Percentiles rank a stretch among this genome's conserved stretches.
Evolutionary conservation across 2,329 filamentous ascomycete genomes (phyloP).

Genomic region (Trichoderma sp.): DNA sequence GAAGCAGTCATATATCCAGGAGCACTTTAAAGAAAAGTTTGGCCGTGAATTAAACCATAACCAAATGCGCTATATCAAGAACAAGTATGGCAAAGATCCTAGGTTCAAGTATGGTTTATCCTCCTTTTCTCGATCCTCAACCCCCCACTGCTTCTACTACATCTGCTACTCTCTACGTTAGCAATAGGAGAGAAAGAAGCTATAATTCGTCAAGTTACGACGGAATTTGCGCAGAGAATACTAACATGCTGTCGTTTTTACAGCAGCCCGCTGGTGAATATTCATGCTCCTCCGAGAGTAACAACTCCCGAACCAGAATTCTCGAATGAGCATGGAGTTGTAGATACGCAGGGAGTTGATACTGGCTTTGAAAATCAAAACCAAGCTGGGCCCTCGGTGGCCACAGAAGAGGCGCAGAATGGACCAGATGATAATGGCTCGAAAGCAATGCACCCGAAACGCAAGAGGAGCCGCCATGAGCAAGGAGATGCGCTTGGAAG

Average conservation of each 20-base stretch:
- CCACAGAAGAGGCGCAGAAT: neutral
- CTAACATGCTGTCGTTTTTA: neutral
- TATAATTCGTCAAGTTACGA: neutral
- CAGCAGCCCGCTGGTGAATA: slow-evolving; percentile 31
- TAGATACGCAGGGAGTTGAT: neutral
- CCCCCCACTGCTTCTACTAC: too few relatives aligned
- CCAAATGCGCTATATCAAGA: slow-evolving; percentile 47
- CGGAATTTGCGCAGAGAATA: neutral
- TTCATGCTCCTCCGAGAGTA: slow-evolving; percentile 17
- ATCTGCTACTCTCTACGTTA: neutral
- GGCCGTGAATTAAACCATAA: slow-evolving; percentile 39
- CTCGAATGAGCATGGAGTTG: neutral
- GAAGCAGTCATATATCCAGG: slow-evolving; percentile 35
- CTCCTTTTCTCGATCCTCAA: neutral
- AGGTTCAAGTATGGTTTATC: slow-evolving; percentile 42
- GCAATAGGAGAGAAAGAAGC: neutral
- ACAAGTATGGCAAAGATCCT: slow-evolving; percentile 48
- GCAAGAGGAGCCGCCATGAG: slow-evolving; percentile 18
- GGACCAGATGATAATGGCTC: neutral
- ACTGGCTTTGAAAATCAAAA: neutral
- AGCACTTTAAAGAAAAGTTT: slow-evolving; percentile 38
- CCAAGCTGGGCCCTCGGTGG: neutral
- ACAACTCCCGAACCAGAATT: neutral
- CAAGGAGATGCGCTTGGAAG: neutral
- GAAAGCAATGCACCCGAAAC: slow-evolving; percentile 2